These are phyloP conservation scores for Daldinia caldariorum DNA, from an alignment of 495 filamentous ascomycete species.

Conservation along the genomic window DNA sequence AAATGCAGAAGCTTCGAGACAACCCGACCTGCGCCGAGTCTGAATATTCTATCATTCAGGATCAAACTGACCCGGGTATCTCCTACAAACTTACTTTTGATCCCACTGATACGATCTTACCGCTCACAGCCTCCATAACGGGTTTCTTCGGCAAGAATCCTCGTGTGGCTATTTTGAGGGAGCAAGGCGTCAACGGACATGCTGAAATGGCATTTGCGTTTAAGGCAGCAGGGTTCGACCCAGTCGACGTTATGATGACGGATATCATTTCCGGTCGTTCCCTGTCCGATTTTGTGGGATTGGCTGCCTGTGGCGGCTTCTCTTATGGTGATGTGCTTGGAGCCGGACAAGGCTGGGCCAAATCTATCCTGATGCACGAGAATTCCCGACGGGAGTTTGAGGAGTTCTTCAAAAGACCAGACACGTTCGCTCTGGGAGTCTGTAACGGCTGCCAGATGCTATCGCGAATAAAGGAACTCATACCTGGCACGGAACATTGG, in stretches of 20 bases:
- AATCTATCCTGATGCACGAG: slow-evolving; percentile 85
- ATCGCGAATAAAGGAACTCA: slow-evolving; percentile 79
- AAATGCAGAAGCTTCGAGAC: slow-evolving; percentile 91
- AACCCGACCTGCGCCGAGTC: slow-evolving; percentile 87
- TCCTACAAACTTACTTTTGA: slow-evolving; percentile 86
- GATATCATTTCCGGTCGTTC: slow-evolving; percentile 85
- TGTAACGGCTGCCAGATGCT: slow-evolving; percentile 99
- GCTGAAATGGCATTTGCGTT: slow-evolving; percentile 98
- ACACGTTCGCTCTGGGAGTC: slow-evolving; percentile 93
- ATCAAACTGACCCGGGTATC: slow-evolving; percentile 82
- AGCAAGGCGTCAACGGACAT: slow-evolving; percentile 95
- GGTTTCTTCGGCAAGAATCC: slow-evolving; percentile 78
- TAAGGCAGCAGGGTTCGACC: slow-evolving; percentile 86
- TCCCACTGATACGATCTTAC: slow-evolving; percentile 78
- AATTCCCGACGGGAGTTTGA: slow-evolving; percentile 80
- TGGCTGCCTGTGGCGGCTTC: slow-evolving; percentile 96
- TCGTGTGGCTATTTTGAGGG: slow-evolving; percentile 90
- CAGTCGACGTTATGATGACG: slow-evolving; percentile 96
- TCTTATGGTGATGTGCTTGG: slow-evolving; percentile 97
- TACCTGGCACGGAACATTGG: slow-evolving; percentile 87
- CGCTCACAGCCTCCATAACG: slow-evolving; percentile 71
- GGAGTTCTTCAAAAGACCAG: slow-evolving; percentile 84
- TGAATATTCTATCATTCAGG: slow-evolving; percentile 81
- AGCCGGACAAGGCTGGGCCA: slow-evolving; percentile 96
- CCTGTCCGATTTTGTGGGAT: slow-evolving; percentile 81